phyloP scores from a whole-genome alignment of 257 asterid species.

The Dorcoceras hygrometricum region DNA sequence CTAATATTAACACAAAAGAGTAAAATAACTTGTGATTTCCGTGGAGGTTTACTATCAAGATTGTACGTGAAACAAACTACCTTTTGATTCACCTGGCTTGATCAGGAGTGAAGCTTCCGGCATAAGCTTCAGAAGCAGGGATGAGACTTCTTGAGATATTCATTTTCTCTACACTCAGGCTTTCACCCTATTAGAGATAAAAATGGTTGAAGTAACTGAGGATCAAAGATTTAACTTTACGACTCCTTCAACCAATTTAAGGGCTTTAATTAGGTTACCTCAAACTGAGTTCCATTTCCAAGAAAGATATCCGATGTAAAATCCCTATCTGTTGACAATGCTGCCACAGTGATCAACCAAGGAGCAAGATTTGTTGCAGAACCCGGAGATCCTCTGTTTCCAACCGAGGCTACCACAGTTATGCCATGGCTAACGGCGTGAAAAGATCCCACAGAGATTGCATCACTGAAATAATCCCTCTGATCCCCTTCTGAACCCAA shows the following conservation, averaged over 20 bases:
- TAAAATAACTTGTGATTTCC: conserved; percentile 32
- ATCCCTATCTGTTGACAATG: conserved; percentile 78
- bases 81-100: conserved; percentile 99
- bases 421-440: conserved; percentile 83
- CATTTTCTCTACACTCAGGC: conserved; percentile 58
- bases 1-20: conserved; percentile 38
- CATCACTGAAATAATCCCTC: conserved; percentile 77
- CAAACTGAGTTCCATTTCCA: conserved; percentile 61
- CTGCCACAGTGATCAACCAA: conserved; percentile 92
- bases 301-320: conserved; percentile 65
- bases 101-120: conserved; percentile 90
- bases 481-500: conserved; percentile 81
- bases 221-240: not conserved
- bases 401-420: conserved; percentile 81
- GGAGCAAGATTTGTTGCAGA: conserved; percentile 87
- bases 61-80: conserved; percentile 49
- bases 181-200: conserved; percentile 62
- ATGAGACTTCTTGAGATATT: conserved; percentile 47
- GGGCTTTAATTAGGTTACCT: conserved; percentile 40
- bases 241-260: not conserved
- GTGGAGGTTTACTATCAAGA: conserved; percentile 24
- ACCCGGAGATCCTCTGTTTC: conserved; percentile 69
- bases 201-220: conserved; percentile 9
- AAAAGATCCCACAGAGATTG: conserved; percentile 86
- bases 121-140: conserved; percentile 75